Evolutionary conservation across 2,329 filamentous ascomycete species (phyloP).

Genomic region (Cercospora sojina): DNA sequence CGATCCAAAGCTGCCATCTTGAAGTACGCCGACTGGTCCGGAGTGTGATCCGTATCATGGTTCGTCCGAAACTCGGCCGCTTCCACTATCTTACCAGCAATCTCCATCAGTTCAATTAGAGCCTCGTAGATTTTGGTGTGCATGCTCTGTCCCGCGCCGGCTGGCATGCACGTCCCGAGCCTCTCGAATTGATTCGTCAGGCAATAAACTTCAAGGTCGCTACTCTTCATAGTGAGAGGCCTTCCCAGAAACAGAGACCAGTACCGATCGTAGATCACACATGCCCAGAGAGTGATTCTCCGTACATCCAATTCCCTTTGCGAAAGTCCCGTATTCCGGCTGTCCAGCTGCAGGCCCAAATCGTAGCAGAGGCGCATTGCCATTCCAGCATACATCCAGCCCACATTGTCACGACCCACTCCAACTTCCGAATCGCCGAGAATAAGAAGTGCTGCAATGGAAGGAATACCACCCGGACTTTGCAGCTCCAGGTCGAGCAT

Average conservation of each 20-base stretch:
- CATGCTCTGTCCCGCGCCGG: conserved; percentile 25
- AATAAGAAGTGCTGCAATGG: conserved; percentile 30
- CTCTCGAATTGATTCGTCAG: conserved; percentile 30
- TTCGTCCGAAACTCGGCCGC: conserved; percentile 27
- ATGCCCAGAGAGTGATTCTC: conserved; percentile 32
- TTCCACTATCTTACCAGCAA: conserved; percentile 33
- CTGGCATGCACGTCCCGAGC: conserved; percentile 30
- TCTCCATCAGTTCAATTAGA: conserved; percentile 32
- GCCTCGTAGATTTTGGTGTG: conserved; percentile 33
- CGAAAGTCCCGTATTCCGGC: conserved; percentile 27
- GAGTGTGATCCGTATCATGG: conserved; percentile 16
- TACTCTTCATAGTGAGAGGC: conserved; percentile 32
- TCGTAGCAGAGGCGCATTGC: conserved; percentile 32
- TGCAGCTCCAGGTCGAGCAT: conserved; percentile 33
- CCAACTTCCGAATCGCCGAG: conserved; percentile 31
- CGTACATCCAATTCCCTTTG: conserved; percentile 30
- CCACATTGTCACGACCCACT: conserved; percentile 30
- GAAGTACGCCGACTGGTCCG: conserved; percentile 31
- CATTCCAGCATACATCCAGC: conserved; percentile 34
- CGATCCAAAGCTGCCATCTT: conserved; percentile 31
- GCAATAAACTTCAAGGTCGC: conserved; percentile 30
- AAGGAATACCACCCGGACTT: conserved; percentile 30
- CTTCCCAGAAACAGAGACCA: conserved; percentile 32
- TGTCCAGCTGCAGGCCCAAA: conserved; percentile 31
- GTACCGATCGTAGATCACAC: conserved; percentile 32